Percentiles rank a stretch among this genome's conserved stretches.
phyloP scores from a whole-genome alignment of 305 asterid genomes.

The Fraxinus baroniana region DNA sequence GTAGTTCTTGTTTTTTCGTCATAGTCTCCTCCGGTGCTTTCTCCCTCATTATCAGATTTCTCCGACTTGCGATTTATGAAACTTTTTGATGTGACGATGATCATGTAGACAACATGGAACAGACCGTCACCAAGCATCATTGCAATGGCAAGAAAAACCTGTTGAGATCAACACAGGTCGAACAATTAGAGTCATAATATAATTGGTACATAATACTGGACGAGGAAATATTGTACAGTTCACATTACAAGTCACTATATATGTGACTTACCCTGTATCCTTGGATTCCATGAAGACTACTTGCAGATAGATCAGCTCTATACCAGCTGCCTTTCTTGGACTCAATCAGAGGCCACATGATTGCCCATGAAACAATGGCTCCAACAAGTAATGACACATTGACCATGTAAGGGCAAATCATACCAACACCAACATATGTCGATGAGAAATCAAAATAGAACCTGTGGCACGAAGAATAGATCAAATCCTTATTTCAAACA shows the following conservation, averaged over 20 bases:
- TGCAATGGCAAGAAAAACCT: slow-evolving; percentile 70
- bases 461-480: slow-evolving; percentile 23
- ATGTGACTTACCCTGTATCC: slow-evolving; percentile 52
- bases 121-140: slow-evolving; percentile 78
- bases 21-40: background rate
- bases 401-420: slow-evolving; percentile 78
- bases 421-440: slow-evolving; percentile 72
- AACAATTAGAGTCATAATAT: background rate
- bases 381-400: slow-evolving; percentile 62
- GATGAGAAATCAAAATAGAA: slow-evolving; percentile 71
- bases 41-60: background rate
- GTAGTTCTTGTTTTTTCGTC: slow-evolving; percentile 36
- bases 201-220: background rate
- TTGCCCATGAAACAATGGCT: slow-evolving; percentile 71
- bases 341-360: slow-evolving; percentile 65
- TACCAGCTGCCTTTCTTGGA: slow-evolving; percentile 64
- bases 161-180: background rate
- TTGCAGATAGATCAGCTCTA: slow-evolving; percentile 29
- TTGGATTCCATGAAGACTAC: slow-evolving; percentile 65
- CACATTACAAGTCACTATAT: background rate
- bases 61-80: slow-evolving; percentile 14
- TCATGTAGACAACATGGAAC: slow-evolving; percentile 52
- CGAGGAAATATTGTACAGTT: background rate
- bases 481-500: background rate
- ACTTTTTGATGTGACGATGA: slow-evolving; percentile 21